A percentile compares a stretch with the other conserved stretches of the same genome.
These are phyloP conservation scores for Gnetum montanum DNA, from an alignment of 75 land plant species.

Conservation along the genomic window DNA sequence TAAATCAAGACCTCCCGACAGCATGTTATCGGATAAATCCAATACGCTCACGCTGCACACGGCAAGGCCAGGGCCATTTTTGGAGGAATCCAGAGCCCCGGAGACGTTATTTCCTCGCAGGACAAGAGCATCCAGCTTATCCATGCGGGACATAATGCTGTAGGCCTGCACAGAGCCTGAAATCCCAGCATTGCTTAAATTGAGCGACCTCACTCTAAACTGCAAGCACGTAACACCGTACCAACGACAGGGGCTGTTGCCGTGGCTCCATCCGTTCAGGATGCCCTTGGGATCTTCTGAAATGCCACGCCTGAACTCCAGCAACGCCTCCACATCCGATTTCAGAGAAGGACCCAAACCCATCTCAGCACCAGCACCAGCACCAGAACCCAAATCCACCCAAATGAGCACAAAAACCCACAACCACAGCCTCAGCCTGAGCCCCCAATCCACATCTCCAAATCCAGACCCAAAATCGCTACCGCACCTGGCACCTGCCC, in stretches of 20 bases:
- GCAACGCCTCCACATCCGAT: constrained; percentile 11
- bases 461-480: neutral
- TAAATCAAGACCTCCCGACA: constrained; percentile 25
- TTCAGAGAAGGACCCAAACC: constrained; percentile 1
- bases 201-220: constrained; percentile 13
- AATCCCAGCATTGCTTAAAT: constrained; percentile 33
- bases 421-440: neutral
- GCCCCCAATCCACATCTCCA: neutral
- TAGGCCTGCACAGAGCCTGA: constrained; percentile 24
- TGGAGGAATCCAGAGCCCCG: constrained; percentile 25
- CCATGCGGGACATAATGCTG: constrained; percentile 18
- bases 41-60: constrained; percentile 22
- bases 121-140: constrained; percentile 15
- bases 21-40: constrained; percentile 57
- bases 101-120: constrained; percentile 39
- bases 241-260: constrained; percentile 34
- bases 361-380: neutral
- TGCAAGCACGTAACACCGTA: constrained; percentile 40
- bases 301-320: constrained; percentile 33
- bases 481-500: no score
- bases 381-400: neutral
- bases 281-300: constrained; percentile 36
- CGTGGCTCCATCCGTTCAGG: constrained; percentile 26
- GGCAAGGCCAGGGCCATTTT: neutral
- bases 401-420: constrained; percentile 1